Evolutionary conservation across 2,329 filamentous ascomycete species (phyloP), one percentile per base, ranked within the genome.

Genomic region (Trichoderma arundinaceum): DNA sequence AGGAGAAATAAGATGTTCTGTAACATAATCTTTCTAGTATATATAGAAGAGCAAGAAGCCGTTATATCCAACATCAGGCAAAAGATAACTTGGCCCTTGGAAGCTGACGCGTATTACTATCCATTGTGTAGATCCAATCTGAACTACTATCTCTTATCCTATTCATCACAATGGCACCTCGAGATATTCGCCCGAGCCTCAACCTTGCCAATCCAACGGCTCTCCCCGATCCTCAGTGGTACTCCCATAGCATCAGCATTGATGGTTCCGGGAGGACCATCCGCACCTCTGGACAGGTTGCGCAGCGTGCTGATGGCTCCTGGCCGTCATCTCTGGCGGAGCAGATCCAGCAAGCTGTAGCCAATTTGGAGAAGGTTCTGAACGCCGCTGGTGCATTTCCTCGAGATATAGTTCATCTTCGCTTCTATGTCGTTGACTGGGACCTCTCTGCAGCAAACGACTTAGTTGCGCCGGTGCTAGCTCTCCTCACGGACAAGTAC

Each of bases 341-440:
- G 8, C 54, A 43, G 41, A 38, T 58, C 17, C 38, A 58, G 15
- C 54, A 58, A 22, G 54, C 54, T 44, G 17, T 58, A 19, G 38
- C 9, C 19, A 43, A 43, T 3, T 44, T 58, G 19, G 38, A 41
- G 41, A 9, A 32, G n/a, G 54, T 44, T 33, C 44, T 48, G 12
- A 28, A 39, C 9, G 52, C 52, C 33, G 52, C 52, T 13, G 52
- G 52, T 22, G 33, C 52, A 56, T 39, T 15, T 39, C 52, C 52
- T 56, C 52, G 33, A 13, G 52, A 56, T 8, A 56, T 56, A 41
- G 39, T 56, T 22, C 52, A 56, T 56, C 52, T 56, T 38, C 52
- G 52, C 33, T 56, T 56, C 28, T 56, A 56, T 39, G 52, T 56
- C 17, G 52, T 56, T 41, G 52, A 56, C 33, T 56, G 52, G 52